phyloP scores from a whole-genome alignment of 2,329 filamentous ascomycete genomes.

The Xylariales sp. region DNA sequence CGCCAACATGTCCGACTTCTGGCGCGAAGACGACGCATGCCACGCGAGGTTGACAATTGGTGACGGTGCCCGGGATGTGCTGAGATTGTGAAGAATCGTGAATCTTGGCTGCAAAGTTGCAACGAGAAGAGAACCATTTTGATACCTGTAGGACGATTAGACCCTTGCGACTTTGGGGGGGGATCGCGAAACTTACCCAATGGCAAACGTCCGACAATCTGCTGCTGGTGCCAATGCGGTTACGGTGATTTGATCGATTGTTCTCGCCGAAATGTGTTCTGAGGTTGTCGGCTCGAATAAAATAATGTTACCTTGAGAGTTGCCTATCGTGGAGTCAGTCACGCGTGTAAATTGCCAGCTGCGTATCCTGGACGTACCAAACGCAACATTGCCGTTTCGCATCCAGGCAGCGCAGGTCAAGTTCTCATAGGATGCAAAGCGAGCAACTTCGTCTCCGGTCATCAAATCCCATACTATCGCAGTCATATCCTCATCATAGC shows the following conservation, averaged over 20 bases:
- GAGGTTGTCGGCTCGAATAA: conserved; percentile 90
- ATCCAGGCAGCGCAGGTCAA: conserved; percentile 88
- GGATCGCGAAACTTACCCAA: conserved; percentile 63
- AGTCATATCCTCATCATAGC: conserved; percentile 85
- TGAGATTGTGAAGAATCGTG: conserved; percentile 88
- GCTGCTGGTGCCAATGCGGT: conserved; percentile 85
- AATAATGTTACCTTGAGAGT: conserved; percentile 87
- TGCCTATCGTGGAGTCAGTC: conserved; percentile 54
- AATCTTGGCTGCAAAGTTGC: conserved; percentile 87
- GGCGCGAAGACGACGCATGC: conserved; percentile 93
- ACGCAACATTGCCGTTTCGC: conserved; percentile 93
- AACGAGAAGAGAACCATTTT: conserved; percentile 90
- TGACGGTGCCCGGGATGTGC: conserved; percentile 77
- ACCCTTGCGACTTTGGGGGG: conserved; percentile 4
- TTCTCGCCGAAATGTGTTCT: conserved; percentile 86
- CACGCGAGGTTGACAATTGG: conserved; percentile 83
- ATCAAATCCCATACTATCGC: conserved; percentile 96
- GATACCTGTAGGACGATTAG: conserved; percentile 56
- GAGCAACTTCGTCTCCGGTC: conserved; percentile 82
- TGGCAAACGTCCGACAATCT: conserved; percentile 92
- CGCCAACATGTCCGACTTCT: conserved; percentile 97
- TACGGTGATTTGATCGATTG: conserved; percentile 86
- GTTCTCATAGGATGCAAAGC: conserved; percentile 89
- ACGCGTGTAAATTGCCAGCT: conserved; percentile 8
- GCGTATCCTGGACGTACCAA: conserved; percentile 58